Evolutionary conservation across 805 yeast species (phyloP).

Genomic region (Cyberlindnera mycetangii): DNA sequence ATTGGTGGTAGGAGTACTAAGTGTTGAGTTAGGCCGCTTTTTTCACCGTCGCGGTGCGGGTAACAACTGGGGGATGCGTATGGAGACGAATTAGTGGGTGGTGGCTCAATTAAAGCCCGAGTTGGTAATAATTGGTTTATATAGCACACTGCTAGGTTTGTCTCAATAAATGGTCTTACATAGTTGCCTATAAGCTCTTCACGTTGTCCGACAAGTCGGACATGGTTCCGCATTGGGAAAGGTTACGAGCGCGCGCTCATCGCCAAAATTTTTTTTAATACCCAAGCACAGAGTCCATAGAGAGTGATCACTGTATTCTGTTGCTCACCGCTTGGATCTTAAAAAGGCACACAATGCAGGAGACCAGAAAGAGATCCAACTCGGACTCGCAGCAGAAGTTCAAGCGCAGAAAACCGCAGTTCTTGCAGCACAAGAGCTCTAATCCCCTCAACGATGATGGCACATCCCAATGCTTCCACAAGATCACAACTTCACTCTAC

Average conservation of each 20-base stretch:
- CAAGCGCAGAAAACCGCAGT: constrained; percentile 24
- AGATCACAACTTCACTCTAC: constrained; percentile 59
- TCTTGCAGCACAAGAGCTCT: constrained; percentile 26
- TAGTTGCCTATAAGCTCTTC: no score
- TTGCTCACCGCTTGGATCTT: no score
- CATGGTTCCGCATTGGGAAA: not conserved
- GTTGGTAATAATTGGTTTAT: no score
- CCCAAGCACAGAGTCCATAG: not conserved
- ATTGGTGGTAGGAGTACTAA: not conserved
- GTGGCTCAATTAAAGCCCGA: no score
- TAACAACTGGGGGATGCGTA: no score
- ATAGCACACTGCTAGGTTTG: no score
- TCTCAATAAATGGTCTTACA: no score
- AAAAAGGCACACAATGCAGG: constrained; percentile 5
- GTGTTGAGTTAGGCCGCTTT: not conserved
- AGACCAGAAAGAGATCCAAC: constrained; percentile 18
- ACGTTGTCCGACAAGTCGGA: no score
- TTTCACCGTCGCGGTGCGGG: not conserved
- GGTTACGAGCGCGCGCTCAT: constrained; percentile 8
- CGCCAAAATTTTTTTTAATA: constrained; percentile 8
- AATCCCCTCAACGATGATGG: constrained; percentile 43
- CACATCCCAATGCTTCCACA: constrained; percentile 66
- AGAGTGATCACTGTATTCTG: no score
- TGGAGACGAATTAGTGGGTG: not conserved
- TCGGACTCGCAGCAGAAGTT: constrained; percentile 13